Percentiles rank a stretch among this genome's conserved stretches.
phyloP scores from a whole-genome alignment of 495 filamentous ascomycete species.

The Baudoinia panamericana region DNA sequence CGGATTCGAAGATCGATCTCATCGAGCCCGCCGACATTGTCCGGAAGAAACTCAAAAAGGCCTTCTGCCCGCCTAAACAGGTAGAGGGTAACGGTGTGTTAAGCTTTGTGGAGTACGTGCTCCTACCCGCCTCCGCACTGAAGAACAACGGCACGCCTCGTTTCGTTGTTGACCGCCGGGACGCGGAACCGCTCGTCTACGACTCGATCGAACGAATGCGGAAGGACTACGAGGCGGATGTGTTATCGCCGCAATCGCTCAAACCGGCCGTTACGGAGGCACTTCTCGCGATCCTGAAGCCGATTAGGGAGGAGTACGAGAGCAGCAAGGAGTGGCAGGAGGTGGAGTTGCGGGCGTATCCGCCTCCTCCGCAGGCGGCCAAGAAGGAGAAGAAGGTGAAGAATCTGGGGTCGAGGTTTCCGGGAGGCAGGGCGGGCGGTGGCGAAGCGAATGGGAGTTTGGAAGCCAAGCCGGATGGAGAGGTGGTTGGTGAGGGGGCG shows the following conservation, averaged over 20 bases:
- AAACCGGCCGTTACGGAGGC: slow-evolving; percentile 63
- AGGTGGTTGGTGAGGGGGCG: slow-evolving; percentile 29
- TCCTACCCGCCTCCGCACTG: slow-evolving; percentile 55
- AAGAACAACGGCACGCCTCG: slow-evolving; percentile 40
- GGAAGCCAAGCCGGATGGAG: slow-evolving; percentile 27
- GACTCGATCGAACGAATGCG: slow-evolving; percentile 54
- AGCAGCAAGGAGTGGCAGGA: slow-evolving; percentile 67
- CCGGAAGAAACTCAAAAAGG: slow-evolving; percentile 69
- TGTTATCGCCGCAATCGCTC: slow-evolving; percentile 73
- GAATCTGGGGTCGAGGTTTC: slow-evolving; percentile 60
- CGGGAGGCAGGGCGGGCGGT: slow-evolving; percentile 30
- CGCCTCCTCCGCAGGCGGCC: slow-evolving; percentile 42
- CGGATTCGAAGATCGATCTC: slow-evolving; percentile 81
- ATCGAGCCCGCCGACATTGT: slow-evolving; percentile 63
- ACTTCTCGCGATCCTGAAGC: slow-evolving; percentile 56
- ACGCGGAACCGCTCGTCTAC: slow-evolving; percentile 65
- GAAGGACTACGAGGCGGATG: slow-evolving; percentile 65
- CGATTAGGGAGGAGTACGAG: slow-evolving; percentile 61
- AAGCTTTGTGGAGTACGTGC: slow-evolving; percentile 67
- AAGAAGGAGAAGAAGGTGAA: slow-evolving; percentile 69
- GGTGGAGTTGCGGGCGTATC: slow-evolving; percentile 70
- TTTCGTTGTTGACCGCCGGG: slow-evolving; percentile 46
- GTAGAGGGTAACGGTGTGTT: slow-evolving; percentile 78
- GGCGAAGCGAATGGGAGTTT: slow-evolving; percentile 19
- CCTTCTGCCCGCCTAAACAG: slow-evolving; percentile 57